A percentile compares a stretch with the other conserved stretches of the same genome.
Conservation (phyloP, 1,284 basidiomycete genomes). For the Sanguinoderma infundibulare region DNA sequence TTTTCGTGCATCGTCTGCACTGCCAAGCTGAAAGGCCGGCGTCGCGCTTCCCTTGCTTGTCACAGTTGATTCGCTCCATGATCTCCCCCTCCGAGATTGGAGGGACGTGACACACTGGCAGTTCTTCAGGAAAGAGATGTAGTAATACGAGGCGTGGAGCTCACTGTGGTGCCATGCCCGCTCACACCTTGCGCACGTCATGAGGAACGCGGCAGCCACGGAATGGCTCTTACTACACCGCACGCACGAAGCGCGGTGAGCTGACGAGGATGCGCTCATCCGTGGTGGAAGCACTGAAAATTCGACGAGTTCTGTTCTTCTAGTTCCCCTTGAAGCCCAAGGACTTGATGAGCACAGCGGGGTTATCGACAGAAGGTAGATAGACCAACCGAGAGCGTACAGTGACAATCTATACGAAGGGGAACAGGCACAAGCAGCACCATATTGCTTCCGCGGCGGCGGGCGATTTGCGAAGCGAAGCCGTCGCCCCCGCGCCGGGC, state of each 20-base stretch:
- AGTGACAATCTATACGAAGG: no score
- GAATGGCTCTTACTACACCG: constrained; percentile 22
- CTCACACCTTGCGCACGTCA: constrained; percentile 26
- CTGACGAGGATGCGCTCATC: background rate
- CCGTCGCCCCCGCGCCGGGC: no score
- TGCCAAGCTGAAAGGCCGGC: constrained; percentile 18
- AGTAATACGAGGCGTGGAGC: background rate
- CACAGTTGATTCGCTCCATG: constrained; percentile 14
- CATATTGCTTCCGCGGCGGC: no score
- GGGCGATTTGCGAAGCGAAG: no score
- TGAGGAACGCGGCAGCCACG: constrained; percentile 21
- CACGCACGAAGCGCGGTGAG: constrained; percentile 8
- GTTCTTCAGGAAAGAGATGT: background rate
- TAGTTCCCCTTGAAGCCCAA: no score
- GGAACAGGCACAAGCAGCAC: no score
- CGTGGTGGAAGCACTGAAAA: background rate
- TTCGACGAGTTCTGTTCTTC: no score
- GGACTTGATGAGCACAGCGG: no score
- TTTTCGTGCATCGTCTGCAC: constrained; percentile 20
- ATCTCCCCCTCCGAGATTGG: constrained; percentile 21
- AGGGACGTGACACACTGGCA: constrained; percentile 29
- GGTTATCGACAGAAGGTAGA: no score
- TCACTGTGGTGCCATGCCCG: constrained; percentile 30
- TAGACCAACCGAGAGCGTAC: no score
- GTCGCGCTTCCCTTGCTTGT: constrained; percentile 14